phyloP scores from a whole-genome alignment of 768 basidiomycete genomes.

The Piloderma croceum region DNA sequence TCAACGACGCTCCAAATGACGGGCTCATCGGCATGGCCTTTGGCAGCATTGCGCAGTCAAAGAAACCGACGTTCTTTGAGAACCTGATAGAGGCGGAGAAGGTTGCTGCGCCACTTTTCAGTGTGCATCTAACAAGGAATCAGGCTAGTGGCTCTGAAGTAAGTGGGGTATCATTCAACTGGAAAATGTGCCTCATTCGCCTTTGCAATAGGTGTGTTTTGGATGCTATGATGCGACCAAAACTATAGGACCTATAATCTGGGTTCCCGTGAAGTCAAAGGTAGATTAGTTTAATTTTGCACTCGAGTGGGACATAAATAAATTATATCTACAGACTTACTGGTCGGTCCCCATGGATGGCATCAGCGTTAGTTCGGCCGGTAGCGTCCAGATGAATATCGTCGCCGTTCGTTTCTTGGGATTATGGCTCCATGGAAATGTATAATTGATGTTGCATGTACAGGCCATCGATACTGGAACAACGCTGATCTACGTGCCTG shows the following conservation, averaged over 20 bases:
- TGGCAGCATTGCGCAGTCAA: conserved; percentile 42
- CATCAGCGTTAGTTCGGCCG: conserved; percentile 30
- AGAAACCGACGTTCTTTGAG: conserved; percentile 56
- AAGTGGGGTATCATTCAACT: conserved; percentile 35
- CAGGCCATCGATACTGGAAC: conserved; percentile 69
- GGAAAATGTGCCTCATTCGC: conserved; percentile 15
- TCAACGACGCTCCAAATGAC: conserved; percentile 44
- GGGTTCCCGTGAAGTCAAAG: conserved; percentile 34
- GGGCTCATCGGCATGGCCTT: conserved; percentile 64
- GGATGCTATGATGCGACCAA: conserved; percentile 33
- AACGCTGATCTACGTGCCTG: conserved; percentile 56
- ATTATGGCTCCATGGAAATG: not conserved
- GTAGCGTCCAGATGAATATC: conserved; percentile 19
- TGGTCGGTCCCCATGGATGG: conserved; percentile 53
- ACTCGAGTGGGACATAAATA: not conserved
- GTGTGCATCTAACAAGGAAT: conserved; percentile 48
- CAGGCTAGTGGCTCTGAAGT: conserved; percentile 45
- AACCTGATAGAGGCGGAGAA: conserved; percentile 42
- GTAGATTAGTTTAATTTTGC: conserved; percentile 16
- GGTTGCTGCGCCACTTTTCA: conserved; percentile 46
- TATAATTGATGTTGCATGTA: not conserved
- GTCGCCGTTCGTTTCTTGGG: conserved; percentile 31
- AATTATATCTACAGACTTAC: conserved; percentile 39
- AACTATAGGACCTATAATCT: conserved; percentile 21
- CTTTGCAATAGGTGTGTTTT: conserved; percentile 9